Conservation (phyloP, 2,329 filamentous ascomycete species). For the Graphium sp. region DNA sequence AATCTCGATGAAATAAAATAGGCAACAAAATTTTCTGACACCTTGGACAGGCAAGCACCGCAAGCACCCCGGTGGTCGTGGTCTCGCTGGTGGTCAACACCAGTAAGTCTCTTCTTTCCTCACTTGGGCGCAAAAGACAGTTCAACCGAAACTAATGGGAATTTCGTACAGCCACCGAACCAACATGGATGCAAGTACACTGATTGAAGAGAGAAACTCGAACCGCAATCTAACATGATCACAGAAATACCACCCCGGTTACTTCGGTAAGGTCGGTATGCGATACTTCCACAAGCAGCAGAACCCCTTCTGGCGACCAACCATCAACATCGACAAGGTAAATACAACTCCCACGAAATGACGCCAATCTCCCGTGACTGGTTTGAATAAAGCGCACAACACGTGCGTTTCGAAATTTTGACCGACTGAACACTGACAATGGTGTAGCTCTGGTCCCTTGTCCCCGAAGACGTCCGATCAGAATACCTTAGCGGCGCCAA, state of each 20-base stretch:
- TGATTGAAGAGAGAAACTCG: slow-evolving; percentile 1
- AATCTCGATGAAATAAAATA: no score
- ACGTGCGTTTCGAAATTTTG: no score
- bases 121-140: no score
- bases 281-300: slow-evolving; percentile 91
- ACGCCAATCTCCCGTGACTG: no score
- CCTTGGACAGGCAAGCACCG: slow-evolving; percentile 80
- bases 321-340: slow-evolving; percentile 98
- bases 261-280: slow-evolving; percentile 97
- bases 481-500: slow-evolving; percentile 70
- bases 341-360: slow-evolving; percentile 9
- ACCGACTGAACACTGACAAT: no score
- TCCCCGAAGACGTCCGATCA: slow-evolving; percentile 84
- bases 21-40: slow-evolving; percentile 3
- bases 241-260: slow-evolving; percentile 85
- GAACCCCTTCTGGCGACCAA: slow-evolving; percentile 96
- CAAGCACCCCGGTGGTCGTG: slow-evolving; percentile 74
- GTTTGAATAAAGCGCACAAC: no score
- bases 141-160: no score
- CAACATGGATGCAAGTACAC: slow-evolving; percentile 46
- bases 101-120: slow-evolving; percentile 29
- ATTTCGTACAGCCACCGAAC: slow-evolving; percentile 19
- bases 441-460: slow-evolving; percentile 75
- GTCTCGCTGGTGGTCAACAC: slow-evolving; percentile 96
- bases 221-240: slow-evolving; percentile 2